A percentile compares a stretch with the other conserved stretches of the same genome.
Conservation (phyloP, 495 filamentous ascomycete species). For the Gamarada debralockiae region DNA sequence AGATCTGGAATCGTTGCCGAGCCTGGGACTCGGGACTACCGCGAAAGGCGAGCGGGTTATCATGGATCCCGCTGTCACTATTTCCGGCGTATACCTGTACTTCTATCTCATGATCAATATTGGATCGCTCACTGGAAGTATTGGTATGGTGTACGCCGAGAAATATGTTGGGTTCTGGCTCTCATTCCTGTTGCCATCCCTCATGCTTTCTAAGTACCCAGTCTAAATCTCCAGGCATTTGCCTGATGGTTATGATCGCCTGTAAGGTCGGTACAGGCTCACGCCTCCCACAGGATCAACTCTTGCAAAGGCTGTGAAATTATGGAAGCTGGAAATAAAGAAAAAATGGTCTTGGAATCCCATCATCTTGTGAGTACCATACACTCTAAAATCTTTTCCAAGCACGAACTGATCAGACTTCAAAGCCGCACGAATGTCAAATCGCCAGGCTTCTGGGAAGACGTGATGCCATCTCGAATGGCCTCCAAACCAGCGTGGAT, state of each 20-base stretch:
- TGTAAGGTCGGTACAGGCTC: conserved; percentile 53
- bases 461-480: too few species aligned
- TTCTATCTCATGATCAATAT: conserved; percentile 72
- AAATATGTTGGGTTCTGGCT: conserved; percentile 77
- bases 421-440: too few species aligned
- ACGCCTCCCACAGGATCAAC: conserved; percentile 62
- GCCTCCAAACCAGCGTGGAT: too few species aligned
- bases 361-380: conserved; percentile 45
- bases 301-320: conserved; percentile 50
- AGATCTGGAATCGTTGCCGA: too few species aligned
- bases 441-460: too few species aligned
- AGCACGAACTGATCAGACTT: too few species aligned
- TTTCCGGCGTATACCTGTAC: conserved; percentile 54
- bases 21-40: too few species aligned
- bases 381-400: too few species aligned
- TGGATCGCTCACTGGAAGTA: conserved; percentile 37
- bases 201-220: conserved; percentile 57
- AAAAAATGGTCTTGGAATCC: conserved; percentile 56
- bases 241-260: too few species aligned
- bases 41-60: conserved; percentile 70
- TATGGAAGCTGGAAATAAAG: conserved; percentile 56
- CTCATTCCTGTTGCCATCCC: conserved; percentile 58
- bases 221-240: too few species aligned
- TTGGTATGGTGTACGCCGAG: conserved; percentile 60
- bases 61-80: conserved; percentile 62